A percentile compares a stretch with the other conserved stretches of the same genome.
Conservation (phyloP, 305 asterid genomes). For the Fraxinus nigra region DNA sequence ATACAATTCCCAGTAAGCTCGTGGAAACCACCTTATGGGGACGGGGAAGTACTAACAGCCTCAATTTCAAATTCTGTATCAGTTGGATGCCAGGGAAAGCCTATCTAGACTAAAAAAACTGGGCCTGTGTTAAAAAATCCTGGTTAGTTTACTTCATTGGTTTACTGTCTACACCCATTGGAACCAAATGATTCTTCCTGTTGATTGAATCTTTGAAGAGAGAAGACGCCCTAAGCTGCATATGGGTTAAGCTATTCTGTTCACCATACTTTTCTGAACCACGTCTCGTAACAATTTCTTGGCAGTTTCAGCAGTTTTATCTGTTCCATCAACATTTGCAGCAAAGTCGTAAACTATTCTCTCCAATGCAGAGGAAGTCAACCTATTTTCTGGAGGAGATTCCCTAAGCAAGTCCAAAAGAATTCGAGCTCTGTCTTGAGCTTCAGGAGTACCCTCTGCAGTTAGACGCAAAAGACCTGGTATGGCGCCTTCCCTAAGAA, state of each 20-base stretch:
- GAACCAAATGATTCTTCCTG: conserved; percentile 9
- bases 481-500: conserved; percentile 83
- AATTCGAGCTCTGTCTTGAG: conserved; percentile 65
- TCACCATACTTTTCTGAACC: conserved; percentile 63
- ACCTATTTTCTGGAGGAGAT: conserved; percentile 45
- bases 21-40: conserved; percentile 29
- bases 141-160: not conserved
- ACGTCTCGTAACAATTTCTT: conserved; percentile 69
- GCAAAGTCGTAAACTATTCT: conserved; percentile 72
- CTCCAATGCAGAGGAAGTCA: conserved; percentile 60
- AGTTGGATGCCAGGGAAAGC: not conserved
- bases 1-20: conserved; percentile 32
- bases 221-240: conserved; percentile 38
- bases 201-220: conserved; percentile 25
- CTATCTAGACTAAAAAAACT: not conserved
- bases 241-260: conserved; percentile 35
- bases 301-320: conserved; percentile 76
- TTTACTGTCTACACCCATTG: conserved; percentile 7
- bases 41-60: conserved; percentile 22
- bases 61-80: conserved; percentile 18
- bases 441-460: conserved; percentile 71
- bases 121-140: conserved; percentile 8
- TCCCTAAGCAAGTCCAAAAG: conserved; percentile 77
- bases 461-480: conserved; percentile 84
- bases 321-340: conserved; percentile 65